Percentiles rank a stretch among this genome's conserved stretches.
Conservation (phyloP, 257 asterid genomes). For the Lavandula angustifolia region DNA sequence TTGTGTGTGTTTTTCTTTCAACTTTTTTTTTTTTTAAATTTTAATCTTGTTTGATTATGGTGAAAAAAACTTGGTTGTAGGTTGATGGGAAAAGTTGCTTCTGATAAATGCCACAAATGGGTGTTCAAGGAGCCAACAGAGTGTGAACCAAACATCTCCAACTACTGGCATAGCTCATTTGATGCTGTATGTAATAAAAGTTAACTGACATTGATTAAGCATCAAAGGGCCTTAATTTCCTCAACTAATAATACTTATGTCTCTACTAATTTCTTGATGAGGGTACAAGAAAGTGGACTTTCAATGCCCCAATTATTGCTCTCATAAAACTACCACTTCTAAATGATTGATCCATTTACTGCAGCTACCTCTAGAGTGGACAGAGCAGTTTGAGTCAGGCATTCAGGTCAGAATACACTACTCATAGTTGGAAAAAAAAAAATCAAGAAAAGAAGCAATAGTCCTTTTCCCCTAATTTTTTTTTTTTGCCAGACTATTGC, state of each 20-base stretch:
- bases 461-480: too few species aligned
- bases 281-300: background rate
- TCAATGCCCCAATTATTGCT: conserved; percentile 48
- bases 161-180: conserved; percentile 99
- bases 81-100: conserved; percentile 99
- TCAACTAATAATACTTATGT: conserved; percentile 15
- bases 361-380: conserved; percentile 98
- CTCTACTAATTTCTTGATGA: conserved; percentile 27
- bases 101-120: conserved; percentile 99
- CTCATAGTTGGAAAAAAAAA: background rate
- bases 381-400: conserved; percentile 98
- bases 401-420: conserved; percentile 62
- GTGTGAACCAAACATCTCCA: conserved; percentile 89
- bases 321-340: conserved; percentile 28
- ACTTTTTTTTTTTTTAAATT: too few species aligned
- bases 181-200: conserved; percentile 80
- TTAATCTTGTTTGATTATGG: conserved; percentile 38
- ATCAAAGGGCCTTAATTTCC: conserved; percentile 30
- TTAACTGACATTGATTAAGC: conserved; percentile 30
- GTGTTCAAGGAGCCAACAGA: conserved; percentile 98
- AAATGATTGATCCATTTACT: conserved; percentile 47
- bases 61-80: conserved; percentile 60
- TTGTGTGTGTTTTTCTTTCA: conserved; percentile 24
- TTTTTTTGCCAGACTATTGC: conserved; percentile 85
- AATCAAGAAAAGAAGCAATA: background rate